A percentile compares a stretch with the other conserved stretches of the same genome.
phyloP scores from a whole-genome alignment of 2,329 filamentous ascomycete genomes.

The Scleromitrula shiraiana region DNA sequence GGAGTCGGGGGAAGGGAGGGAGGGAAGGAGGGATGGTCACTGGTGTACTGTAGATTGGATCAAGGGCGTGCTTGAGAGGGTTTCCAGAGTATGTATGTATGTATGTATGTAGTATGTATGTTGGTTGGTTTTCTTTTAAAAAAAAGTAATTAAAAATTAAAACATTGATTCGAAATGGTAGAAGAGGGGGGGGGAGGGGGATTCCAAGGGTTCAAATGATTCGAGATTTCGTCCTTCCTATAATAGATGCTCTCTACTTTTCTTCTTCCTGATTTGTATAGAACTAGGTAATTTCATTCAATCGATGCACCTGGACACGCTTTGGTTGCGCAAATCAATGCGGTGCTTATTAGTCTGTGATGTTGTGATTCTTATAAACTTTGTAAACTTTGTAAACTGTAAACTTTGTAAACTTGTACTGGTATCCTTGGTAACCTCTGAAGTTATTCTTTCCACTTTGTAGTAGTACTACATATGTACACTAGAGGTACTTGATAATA shows the following conservation, averaged over 20 bases:
- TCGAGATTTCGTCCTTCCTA: not conserved
- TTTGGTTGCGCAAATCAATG: constrained; percentile 1
- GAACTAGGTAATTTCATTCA: not conserved
- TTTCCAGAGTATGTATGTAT: no score
- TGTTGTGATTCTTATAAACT: no score
- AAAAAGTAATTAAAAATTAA: not conserved
- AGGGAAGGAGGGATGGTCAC: not conserved
- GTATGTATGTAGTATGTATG: not conserved
- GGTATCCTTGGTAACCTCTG: no score
- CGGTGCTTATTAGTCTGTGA: no score
- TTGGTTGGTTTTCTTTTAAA: not conserved
- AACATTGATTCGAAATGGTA: not conserved
- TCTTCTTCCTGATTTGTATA: not conserved
- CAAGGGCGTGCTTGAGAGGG: no score
- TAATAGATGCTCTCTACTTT: not conserved
- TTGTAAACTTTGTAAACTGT: no score
- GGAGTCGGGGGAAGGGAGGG: not conserved
- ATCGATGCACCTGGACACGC: not conserved
- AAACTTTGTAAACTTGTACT: no score
- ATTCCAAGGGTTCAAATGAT: not conserved
- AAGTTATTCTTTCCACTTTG: no score
- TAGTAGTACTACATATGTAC: no score
- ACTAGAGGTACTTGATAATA: no score
- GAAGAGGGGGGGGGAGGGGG: not conserved
- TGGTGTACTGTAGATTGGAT: not conserved